These are phyloP conservation scores for Ehretia macrophylla DNA, from an alignment of 257 asterid genomes.

Conservation along the genomic window DNA sequence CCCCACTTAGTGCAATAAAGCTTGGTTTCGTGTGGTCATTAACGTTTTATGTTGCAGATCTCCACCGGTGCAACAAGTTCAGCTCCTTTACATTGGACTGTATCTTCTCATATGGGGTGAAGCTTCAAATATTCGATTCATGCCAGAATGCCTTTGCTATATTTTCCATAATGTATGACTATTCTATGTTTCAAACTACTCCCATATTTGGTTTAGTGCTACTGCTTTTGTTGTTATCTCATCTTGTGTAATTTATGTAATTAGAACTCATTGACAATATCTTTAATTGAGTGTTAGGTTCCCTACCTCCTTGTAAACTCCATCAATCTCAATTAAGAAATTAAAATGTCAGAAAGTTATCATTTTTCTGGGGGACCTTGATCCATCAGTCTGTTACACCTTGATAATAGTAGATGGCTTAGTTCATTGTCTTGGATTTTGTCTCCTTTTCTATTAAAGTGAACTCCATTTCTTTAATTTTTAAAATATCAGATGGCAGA, in stretches of 20 bases:
- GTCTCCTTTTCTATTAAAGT: slow-evolving; percentile 1
- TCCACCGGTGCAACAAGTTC: slow-evolving; percentile 67
- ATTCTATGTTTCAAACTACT: not conserved
- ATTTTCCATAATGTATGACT: slow-evolving; percentile 77
- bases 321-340: no score
- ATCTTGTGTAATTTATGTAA: not conserved
- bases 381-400: not conserved
- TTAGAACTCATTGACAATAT: no score
- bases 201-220: not conserved
- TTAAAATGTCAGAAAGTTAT: not conserved
- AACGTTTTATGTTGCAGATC: slow-evolving; percentile 40
- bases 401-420: not conserved
- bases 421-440: not conserved
- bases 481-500: slow-evolving; percentile 65
- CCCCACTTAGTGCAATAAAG: no score
- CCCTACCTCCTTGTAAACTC: no score
- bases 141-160: slow-evolving; percentile 98
- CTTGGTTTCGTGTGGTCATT: no score
- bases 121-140: slow-evolving; percentile 94
- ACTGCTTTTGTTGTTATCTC: not conserved
- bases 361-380: not conserved
- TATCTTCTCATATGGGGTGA: slow-evolving; percentile 99
- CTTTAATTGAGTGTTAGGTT: no score
- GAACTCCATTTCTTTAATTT: slow-evolving; percentile 16
- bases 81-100: slow-evolving; percentile 89